These are phyloP conservation scores for Albugo laibachii DNA, from an alignment of 352 stramenopile genomes.

Conservation along the genomic window DNA sequence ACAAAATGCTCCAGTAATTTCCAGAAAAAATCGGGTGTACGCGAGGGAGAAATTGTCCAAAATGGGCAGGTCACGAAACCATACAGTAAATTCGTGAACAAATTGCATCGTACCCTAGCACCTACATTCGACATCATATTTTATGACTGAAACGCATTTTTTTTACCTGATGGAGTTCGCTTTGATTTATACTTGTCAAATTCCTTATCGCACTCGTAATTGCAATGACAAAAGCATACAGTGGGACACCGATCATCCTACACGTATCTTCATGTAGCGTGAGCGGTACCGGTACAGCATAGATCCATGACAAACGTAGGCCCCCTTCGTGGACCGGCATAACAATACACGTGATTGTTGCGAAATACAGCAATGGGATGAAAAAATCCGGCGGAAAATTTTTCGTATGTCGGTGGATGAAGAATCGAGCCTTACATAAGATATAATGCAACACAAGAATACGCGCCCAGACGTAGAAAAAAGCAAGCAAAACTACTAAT, in stretches of 20 bases:
- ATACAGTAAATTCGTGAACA: not conserved
- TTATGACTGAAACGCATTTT: no score
- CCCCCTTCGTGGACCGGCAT: no score
- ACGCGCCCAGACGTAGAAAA: no score
- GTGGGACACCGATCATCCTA: conserved; percentile 38
- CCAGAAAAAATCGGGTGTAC: not conserved
- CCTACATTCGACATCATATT: no score
- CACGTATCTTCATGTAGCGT: conserved; percentile 24
- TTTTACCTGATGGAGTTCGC: conserved; percentile 8
- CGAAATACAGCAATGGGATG: no score
- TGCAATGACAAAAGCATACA: conserved; percentile 34
- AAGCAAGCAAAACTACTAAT: no score
- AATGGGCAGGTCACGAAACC: not conserved
- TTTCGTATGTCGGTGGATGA: no score
- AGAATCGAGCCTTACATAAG: no score
- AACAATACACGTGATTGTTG: no score
- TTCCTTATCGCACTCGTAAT: conserved; percentile 22
- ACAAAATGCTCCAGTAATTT: not conserved
- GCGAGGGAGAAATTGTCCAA: not conserved
- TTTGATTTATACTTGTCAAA: conserved; percentile 6
- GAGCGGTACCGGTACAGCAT: conserved; percentile 39
- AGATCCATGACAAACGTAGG: conserved; percentile 17
- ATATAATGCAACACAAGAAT: no score
- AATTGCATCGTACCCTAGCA: no score
- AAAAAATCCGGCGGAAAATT: no score